Evolutionary conservation across 306 rosid genomes (phyloP), one percentile per base, ranked within the genome.

Genomic region (Glycine tomentella): DNA sequence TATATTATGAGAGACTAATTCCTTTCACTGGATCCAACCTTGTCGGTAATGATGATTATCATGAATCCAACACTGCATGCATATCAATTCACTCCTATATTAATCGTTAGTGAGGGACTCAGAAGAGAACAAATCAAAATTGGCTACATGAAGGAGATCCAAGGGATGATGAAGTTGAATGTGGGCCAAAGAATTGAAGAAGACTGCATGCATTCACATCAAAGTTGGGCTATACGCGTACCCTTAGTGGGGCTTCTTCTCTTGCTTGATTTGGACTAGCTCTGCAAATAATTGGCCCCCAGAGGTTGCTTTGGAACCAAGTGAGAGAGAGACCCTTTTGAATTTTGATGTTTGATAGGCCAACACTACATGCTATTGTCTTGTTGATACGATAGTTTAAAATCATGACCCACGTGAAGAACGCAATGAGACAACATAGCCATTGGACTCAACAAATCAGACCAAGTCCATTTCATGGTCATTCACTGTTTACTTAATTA

Each of bases 291-390:
- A 74, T 9, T 52, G 51, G 66, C 38, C 45, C 6, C 33, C 31
- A 25, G 31, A 25, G 31, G 31, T 25, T 25, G 31, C 31, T 42
- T 42, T 42, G 46, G 46, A 42, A 42, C 46, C 6, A 42, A 42
- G 46, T 42, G 46, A 42, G 46, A 25, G 31, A 25, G 31, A 42
- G 46, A 11, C 50, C 13, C 46, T 42, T 42, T 25, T 25, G 2
- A 25, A 25, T 25, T 25, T 25, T 67, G 62, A 34, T 57, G 53
- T 82, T 59, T 50, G 46, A 40, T 50, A 70, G 79, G 50, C 62
- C 82, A 77, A 61, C 75, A 63, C 66, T 70, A 44, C 61, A 70
- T 77, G 79, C 55, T 56, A 7, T 53, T 64, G 36, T 77, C 52
- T 38, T 58, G 5, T 14, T 25, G 31, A 25, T 25, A 1, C 1